Conservation (phyloP, 805 yeast species). For the Suhomyces vadensis region DNA sequence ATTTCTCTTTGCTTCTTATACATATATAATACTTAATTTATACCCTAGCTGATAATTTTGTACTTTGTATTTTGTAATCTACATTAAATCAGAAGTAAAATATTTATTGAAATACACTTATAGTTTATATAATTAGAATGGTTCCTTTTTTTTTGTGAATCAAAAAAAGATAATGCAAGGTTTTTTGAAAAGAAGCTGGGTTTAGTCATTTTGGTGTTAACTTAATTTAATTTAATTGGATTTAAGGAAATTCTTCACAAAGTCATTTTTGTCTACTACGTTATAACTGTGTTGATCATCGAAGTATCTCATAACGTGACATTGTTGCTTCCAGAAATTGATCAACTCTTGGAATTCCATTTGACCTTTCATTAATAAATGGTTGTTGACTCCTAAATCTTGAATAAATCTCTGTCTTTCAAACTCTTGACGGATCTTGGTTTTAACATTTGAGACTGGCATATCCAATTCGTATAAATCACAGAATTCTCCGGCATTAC, state of each 20-base stretch:
- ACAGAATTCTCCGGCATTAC: conserved; percentile 59
- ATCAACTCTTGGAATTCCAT: conserved; percentile 88
- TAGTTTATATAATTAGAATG: not conserved
- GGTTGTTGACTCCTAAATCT: conserved; percentile 65
- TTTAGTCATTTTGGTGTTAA: not conserved
- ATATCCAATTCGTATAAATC: conserved; percentile 71
- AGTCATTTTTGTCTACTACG: conserved; percentile 56
- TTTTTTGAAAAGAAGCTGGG: not conserved
- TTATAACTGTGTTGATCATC: conserved; percentile 62
- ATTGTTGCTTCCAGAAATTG: conserved; percentile 88
- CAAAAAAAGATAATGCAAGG: conserved; percentile 1
- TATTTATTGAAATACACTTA: not conserved
- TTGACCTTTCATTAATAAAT: conserved; percentile 77
- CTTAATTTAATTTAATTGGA: conserved; percentile 41
- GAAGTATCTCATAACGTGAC: conserved; percentile 81
- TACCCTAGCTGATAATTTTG: conserved; percentile 8
- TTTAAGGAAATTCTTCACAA: conserved; percentile 72
- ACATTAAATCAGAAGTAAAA: not conserved
- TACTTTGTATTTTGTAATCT: not conserved
- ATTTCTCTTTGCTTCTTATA: conserved; percentile 15
- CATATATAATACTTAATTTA: conserved; percentile 11
- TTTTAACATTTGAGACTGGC: conserved; percentile 76
- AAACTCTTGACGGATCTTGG: conserved; percentile 85
- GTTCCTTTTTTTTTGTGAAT: not conserved
- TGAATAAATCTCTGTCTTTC: conserved; percentile 78